These are phyloP conservation scores for Leucoagaricus sp. DNA, from an alignment of 1,284 basidiomycete genomes.

Conservation along the genomic window DNA sequence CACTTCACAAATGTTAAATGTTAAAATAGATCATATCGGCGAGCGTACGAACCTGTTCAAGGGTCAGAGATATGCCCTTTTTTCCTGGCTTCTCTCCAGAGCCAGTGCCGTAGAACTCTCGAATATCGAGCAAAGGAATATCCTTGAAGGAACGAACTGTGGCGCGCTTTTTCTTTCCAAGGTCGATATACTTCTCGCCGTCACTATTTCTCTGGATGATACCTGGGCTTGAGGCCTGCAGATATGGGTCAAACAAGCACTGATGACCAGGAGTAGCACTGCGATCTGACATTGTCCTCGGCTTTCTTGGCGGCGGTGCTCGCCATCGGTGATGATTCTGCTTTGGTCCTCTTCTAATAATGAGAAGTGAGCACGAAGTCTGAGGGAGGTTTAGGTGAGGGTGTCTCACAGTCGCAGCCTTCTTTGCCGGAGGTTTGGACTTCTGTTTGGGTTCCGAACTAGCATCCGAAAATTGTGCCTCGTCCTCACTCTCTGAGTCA, in stretches of 20 bases:
- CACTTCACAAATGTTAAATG: constrained; percentile 43
- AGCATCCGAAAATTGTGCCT: constrained; percentile 11
- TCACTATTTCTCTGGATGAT: constrained; percentile 28
- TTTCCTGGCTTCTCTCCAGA: constrained; percentile 77
- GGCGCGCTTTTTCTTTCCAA: constrained; percentile 72
- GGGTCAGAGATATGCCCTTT: constrained; percentile 75
- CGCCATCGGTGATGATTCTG: neutral
- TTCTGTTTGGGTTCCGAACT: constrained; percentile 9
- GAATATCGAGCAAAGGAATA: constrained; percentile 65
- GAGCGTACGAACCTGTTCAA: constrained; percentile 62
- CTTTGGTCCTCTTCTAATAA: constrained; percentile 3
- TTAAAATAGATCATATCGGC: neutral
- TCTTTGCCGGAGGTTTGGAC: constrained; percentile 6
- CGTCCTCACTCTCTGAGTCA: constrained; percentile 12
- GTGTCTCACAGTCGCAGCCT: constrained; percentile 4
- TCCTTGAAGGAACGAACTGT: constrained; percentile 76
- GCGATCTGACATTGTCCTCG: neutral
- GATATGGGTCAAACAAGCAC: too few relatives aligned
- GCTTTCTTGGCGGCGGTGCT: neutral
- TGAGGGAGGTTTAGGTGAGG: neutral
- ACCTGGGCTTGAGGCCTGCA: neutral
- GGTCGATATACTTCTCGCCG: constrained; percentile 64
- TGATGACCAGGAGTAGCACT: neutral
- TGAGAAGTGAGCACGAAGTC: too few relatives aligned
- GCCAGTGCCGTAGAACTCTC: constrained; percentile 67